Base-by-base conservation (phyloP, 805 yeast species). In the Pichia gijzeniarum region DNA sequence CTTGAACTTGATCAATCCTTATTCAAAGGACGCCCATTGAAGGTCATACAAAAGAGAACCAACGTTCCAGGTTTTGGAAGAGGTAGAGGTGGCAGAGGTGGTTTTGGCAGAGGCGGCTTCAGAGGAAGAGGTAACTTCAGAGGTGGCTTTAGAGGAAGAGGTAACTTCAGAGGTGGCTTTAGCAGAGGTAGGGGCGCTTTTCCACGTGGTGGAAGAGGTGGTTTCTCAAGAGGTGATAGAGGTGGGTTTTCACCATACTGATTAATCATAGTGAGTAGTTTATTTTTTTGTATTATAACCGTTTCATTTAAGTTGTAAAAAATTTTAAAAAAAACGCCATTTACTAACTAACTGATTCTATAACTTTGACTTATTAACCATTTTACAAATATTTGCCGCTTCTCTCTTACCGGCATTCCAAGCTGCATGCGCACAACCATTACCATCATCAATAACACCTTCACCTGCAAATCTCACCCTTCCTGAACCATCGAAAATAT, bases 41-140 rank as follows among this genome's bases (percentile, higher is more conserved):
- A 82, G 60, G 93, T 88, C 28, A 69, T 72, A 31, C 81, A 85
- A 17, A 87, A 87, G 62, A 73, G 95, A 57, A 86, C 95, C 3
- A 87, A 88, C 55, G 63, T 86, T 18, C 95, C 95, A 2, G 91
- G 91, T 1, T 69, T 80, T 57, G 68, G 73, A 9, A 51, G 68
- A 44, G 74, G 81, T 10, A 40, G 63, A 41, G 53, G 61, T 25
- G 28, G 28, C 6, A 25, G 28, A 25, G 28, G 28, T 25, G 6
- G 9, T 10, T 25, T 25, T 25, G 28, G 28, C 6, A 40, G 63
- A 43, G 55, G 63, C 8, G 65, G 66, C 17, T 64, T 63, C 13
- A 45, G 65, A 33, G 36, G 44, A 20, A 33, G 42, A 14, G 22
- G 35, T 25, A 25, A 25, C 12, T 37, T 35, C 20, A 44, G 62